These are phyloP conservation scores for Diaporthe longicolla DNA, from an alignment of 2,329 filamentous ascomycete species.

Conservation along the genomic window DNA sequence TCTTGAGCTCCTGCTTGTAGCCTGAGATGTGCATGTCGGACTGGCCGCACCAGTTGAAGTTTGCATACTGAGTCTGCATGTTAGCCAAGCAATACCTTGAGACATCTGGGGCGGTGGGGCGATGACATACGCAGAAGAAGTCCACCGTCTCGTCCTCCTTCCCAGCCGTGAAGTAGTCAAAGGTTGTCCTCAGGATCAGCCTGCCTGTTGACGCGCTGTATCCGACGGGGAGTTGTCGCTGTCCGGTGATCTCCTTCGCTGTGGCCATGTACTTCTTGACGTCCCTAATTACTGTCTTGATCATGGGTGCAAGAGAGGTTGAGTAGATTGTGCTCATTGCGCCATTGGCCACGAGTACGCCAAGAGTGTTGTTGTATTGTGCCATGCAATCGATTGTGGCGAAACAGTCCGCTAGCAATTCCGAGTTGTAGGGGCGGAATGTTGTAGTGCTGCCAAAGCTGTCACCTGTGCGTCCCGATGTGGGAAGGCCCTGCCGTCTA, in stretches of 20 bases:
- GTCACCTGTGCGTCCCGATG: constrained; percentile 36
- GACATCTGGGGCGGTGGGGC: too few relatives aligned
- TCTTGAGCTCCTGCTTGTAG: constrained; percentile 59
- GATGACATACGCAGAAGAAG: constrained; percentile 41
- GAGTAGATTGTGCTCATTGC: constrained; percentile 41
- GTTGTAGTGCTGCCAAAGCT: constrained; percentile 37
- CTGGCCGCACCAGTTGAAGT: constrained; percentile 70
- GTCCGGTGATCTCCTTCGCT: constrained; percentile 30
- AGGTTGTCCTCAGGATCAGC: constrained; percentile 38
- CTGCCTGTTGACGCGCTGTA: constrained; percentile 41
- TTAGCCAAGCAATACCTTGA: neutral
- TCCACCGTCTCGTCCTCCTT: constrained; percentile 40
- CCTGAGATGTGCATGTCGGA: constrained; percentile 65
- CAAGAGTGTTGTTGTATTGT: constrained; percentile 49
- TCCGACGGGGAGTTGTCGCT: constrained; percentile 39
- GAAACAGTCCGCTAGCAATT: constrained; percentile 45
- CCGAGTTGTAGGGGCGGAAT: constrained; percentile 44
- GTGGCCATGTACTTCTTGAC: constrained; percentile 48
- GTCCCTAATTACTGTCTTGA: constrained; percentile 48
- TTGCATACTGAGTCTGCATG: constrained; percentile 57
- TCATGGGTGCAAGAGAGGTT: constrained; percentile 42
- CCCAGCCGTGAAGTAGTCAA: constrained; percentile 42
- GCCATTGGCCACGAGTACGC: constrained; percentile 46
- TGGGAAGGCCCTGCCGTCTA: constrained; percentile 32
- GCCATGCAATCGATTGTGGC: constrained; percentile 47